Evolutionary conservation across 805 yeast genomes (phyloP).

Genomic region (Pichia sporocuriosa): DNA sequence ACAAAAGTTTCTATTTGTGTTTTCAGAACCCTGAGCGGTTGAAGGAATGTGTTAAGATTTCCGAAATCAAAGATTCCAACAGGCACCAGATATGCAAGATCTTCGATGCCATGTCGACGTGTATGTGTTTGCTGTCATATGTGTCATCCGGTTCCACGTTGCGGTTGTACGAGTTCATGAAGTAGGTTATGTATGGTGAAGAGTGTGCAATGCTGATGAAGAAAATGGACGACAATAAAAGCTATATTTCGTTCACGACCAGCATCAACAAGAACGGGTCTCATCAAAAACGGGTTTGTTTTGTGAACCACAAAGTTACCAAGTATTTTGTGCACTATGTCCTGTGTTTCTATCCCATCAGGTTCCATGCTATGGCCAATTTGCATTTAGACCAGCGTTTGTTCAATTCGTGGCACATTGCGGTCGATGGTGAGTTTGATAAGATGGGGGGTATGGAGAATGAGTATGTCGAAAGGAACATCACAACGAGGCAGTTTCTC

Average conservation of each 20-base stretch:
- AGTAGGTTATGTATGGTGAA: not conserved
- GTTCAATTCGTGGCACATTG: not conserved
- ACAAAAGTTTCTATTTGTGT: not conserved
- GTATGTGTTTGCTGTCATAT: too few species aligned
- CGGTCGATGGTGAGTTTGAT: not conserved
- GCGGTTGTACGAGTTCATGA: not conserved
- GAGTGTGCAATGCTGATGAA: not conserved
- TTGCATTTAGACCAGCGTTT: not conserved
- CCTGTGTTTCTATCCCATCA: not conserved
- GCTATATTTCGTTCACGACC: not conserved
- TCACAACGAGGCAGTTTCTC: not conserved
- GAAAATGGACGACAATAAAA: not conserved
- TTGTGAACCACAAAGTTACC: not conserved
- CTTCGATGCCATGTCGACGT: not conserved
- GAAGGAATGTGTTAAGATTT: not conserved
- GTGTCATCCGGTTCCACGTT: not conserved
- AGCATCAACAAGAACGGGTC: not conserved
- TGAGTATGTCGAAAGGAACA: not conserved
- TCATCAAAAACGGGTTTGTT: not conserved
- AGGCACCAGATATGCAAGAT: not conserved
- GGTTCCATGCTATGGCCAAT: not conserved
- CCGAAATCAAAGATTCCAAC: not conserved
- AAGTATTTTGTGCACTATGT: not conserved
- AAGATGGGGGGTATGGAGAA: not conserved
- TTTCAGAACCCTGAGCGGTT: not conserved